Evolutionary conservation across 148 eudicot species (phyloP).

Genomic region (Amaranthus hypochondriacus): DNA sequence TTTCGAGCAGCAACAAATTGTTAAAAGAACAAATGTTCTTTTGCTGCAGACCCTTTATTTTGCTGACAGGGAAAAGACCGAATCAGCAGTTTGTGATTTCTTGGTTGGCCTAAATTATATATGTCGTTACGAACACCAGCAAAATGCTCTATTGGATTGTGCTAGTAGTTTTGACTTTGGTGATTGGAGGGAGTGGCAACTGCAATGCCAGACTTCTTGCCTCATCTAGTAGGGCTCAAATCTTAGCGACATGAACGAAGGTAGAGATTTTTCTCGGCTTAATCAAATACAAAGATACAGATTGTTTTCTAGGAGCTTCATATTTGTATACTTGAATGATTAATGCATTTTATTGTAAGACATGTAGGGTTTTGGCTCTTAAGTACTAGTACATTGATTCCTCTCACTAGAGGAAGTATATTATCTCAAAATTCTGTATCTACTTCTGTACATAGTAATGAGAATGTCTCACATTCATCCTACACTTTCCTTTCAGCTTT

Average conservation of each 20-base stretch:
- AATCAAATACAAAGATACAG: constrained; percentile 8
- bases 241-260: constrained; percentile 1
- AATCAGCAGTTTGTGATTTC: constrained; percentile 74
- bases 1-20: constrained; percentile 83
- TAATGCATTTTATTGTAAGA: constrained; percentile 36
- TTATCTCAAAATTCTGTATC: constrained; percentile 15
- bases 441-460: constrained; percentile 23
- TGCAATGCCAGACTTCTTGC: constrained; percentile 49
- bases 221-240: constrained; percentile 20
- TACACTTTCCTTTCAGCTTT: neutral
- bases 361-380: constrained; percentile 29
- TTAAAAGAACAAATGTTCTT: constrained; percentile 64
- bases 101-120: constrained; percentile 79
- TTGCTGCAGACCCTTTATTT: constrained; percentile 81
- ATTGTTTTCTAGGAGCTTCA: constrained; percentile 17
- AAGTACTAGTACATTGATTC: constrained; percentile 31
- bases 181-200: constrained; percentile 86
- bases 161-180: constrained; percentile 88
- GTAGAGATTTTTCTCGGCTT: constrained; percentile 7
- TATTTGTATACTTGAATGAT: constrained; percentile 32
- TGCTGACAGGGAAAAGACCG: constrained; percentile 71
- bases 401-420: constrained; percentile 4
- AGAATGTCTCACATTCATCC: neutral
- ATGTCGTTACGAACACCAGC: constrained; percentile 90
- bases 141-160: constrained; percentile 85